Evolutionary conservation across 2,329 filamentous ascomycete species (phyloP).

Genomic region (Paecilomyces sp.): DNA sequence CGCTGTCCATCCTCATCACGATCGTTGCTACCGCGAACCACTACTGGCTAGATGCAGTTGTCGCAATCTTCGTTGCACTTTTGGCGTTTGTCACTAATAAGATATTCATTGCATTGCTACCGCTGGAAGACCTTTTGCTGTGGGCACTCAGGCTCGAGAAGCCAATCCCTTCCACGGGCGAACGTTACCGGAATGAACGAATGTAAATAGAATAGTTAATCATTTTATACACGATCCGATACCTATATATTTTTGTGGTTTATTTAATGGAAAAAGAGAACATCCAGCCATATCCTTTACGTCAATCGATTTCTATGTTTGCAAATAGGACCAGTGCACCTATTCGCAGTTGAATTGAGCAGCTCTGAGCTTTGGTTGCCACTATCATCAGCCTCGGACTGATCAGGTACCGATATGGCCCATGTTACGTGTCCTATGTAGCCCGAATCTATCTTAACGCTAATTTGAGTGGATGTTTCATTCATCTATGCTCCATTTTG

Average conservation of each 20-base stretch:
- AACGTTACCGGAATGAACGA: conserved; percentile 11
- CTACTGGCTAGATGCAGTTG: conserved; percentile 49
- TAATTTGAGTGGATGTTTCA: not conserved
- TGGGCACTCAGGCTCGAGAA: conserved; percentile 46
- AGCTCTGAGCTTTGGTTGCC: not conserved
- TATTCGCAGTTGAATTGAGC: no score
- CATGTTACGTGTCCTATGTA: not conserved
- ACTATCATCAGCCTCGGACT: not conserved
- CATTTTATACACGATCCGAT: not conserved
- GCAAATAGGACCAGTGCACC: not conserved
- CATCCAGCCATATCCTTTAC: not conserved
- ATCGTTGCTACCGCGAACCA: conserved; percentile 55
- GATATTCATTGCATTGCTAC: conserved; percentile 45
- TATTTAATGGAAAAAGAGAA: not conserved
- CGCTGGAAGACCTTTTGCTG: conserved; percentile 44
- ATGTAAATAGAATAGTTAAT: not conserved
- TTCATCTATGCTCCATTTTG: not conserved
- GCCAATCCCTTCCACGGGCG: conserved; percentile 46
- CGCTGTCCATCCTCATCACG: conserved; percentile 41
- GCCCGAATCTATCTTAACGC: not conserved
- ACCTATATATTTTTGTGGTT: not conserved
- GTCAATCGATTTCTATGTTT: not conserved
- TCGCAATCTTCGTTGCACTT: conserved; percentile 43
- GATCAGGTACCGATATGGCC: not conserved
- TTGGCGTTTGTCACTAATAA: conserved; percentile 44